These are phyloP conservation scores for Penicillium herquei DNA, from an alignment of 495 filamentous ascomycete species.

Conservation along the genomic window DNA sequence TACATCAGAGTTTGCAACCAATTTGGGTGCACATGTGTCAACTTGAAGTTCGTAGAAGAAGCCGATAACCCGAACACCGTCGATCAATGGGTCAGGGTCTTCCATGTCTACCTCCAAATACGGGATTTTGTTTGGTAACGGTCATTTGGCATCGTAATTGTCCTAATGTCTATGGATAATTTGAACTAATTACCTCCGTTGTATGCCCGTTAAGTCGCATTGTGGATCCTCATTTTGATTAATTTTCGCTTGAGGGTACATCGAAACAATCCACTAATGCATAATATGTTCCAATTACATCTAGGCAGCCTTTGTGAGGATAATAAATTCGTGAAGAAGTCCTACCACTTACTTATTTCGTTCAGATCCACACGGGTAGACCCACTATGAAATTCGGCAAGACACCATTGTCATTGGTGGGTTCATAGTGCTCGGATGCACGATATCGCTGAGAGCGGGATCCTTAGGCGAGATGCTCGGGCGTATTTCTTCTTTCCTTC, in stretches of 20 bases:
- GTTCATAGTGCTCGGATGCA: conserved; percentile 21
- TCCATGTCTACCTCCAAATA: not conserved
- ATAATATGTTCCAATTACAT: no score
- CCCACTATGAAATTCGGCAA: conserved; percentile 37
- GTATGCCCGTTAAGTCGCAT: no score
- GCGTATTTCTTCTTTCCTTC: conserved; percentile 3
- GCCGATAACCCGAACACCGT: not conserved
- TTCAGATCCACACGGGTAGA: conserved; percentile 1
- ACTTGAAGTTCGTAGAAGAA: no score
- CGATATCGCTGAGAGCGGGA: conserved; percentile 42
- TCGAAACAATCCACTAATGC: no score
- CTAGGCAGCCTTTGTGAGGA: no score
- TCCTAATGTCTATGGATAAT: not conserved
- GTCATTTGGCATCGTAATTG: not conserved
- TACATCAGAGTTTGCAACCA: not conserved
- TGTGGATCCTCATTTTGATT: no score
- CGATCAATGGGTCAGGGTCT: not conserved
- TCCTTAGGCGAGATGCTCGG: conserved; percentile 36
- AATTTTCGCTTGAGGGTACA: no score
- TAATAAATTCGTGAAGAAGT: no score
- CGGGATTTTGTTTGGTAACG: not conserved
- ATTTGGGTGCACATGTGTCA: not conserved
- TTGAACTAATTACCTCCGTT: no score
- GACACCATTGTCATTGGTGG: conserved; percentile 32
- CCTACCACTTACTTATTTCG: not conserved